Base-by-base conservation (phyloP, 2,329 filamentous ascomycete genomes). In the Aurifilum marmelostoma region DNA sequence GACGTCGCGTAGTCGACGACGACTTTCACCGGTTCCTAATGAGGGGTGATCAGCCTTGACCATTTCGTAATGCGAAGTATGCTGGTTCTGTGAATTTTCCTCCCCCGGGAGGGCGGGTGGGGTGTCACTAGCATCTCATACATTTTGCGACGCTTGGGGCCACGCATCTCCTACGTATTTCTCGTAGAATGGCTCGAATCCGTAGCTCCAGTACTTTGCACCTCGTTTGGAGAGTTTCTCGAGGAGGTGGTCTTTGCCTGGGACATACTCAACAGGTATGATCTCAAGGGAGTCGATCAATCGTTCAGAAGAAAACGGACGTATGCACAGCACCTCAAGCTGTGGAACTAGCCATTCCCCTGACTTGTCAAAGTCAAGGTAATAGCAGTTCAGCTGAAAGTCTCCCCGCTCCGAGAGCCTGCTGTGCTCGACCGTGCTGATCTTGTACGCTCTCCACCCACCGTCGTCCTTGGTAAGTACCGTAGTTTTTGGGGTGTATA, bases 391-490 rank as follows among this genome's bases (percentile, higher is more conserved):
- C 6, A 56, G 29, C 2, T 27, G 52, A 16, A 56, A 32, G 27
- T 56, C 52, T 27, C 18, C 52, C 4, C 8, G 12, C 27, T 32
- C 52, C 14, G 27, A 56, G 14, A 29, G 24, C 24, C 24, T 21
- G 52, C 52, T 16, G 27, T 24, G 3, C 52, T 56, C 27, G 14
- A 56, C 27, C 27, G 24, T 56, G 52, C 12, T 24, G 14, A 56
- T 56, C 52, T 56, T 56, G 52, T 56, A 56, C 12, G 52, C 52
- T 32, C 52, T 56, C 52, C 52, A 56, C 32, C 24, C 52, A 21
- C 14, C 27, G 14, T 56, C 52, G 5, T 56, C 27, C 27, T 56
- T 56, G 24, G 52, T 56, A 18, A 56, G 32, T 7, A 56, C 52
- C 27, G 52, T 56, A 14, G 24, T 16, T 0, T 11, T 24, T 16